Conservation (phyloP, 176 grass and related monocot species). For the Metroxylon sagu region DNA sequence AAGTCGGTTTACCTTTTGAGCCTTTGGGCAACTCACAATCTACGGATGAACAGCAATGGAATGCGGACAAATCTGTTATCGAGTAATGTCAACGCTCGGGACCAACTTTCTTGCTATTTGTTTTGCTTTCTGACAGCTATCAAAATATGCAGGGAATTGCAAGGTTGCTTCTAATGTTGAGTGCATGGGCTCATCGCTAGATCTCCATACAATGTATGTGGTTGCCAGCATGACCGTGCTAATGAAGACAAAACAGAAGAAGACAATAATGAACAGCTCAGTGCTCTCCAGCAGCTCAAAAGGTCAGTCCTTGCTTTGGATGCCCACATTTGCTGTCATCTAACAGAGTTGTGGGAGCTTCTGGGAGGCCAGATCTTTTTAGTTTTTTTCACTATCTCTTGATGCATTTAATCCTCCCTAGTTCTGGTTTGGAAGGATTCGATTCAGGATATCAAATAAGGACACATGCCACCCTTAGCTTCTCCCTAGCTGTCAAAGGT, state of each 20-base stretch:
- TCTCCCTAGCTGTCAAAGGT: conserved; percentile 69
- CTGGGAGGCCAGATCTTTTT: conserved; percentile 48
- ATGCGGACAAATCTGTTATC: too few species aligned
- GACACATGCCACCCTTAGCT: conserved; percentile 65
- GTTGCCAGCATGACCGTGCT: conserved; percentile 68
- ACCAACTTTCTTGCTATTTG: too few species aligned
- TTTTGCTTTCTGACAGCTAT: too few species aligned
- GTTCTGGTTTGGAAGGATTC: conserved; percentile 38
- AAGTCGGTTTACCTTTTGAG: too few species aligned
- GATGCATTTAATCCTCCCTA: conserved; percentile 78
- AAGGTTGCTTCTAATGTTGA: too few species aligned
- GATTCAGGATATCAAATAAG: conserved; percentile 76
- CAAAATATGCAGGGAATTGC: too few species aligned
- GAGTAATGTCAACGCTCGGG: too few species aligned
- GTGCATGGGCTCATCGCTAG: conserved; percentile 41
- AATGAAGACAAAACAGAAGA: conserved; percentile 68
- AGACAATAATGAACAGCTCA: conserved; percentile 50
- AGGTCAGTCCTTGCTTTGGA: conserved; percentile 56
- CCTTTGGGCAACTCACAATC: too few species aligned
- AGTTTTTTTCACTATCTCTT: conserved; percentile 50
- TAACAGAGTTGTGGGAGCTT: conserved; percentile 67
- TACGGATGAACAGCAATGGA: too few species aligned
- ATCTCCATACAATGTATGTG: conserved; percentile 77
- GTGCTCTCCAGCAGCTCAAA: conserved; percentile 57
- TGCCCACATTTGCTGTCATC: conserved; percentile 79